Conservation (phyloP, 106 monocot genomes). For the Iris macrosiphon region DNA sequence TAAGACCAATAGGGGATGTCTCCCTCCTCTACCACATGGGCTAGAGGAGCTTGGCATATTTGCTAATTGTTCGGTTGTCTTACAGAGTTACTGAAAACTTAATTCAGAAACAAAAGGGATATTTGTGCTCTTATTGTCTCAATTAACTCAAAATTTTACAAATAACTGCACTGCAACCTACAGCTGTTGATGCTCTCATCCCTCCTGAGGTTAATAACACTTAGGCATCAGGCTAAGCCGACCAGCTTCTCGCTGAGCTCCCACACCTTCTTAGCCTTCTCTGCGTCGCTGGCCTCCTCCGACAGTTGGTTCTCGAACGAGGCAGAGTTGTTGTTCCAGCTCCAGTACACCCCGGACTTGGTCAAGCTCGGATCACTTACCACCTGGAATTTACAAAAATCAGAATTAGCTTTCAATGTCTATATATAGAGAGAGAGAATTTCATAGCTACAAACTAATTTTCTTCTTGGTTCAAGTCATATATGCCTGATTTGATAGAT, state of each 20-base stretch:
- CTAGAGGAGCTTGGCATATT: too few relatives aligned
- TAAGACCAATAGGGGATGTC: too few relatives aligned
- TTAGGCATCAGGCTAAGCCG: slow-evolving; percentile 58
- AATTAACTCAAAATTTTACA: neutral
- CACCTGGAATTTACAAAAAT: slow-evolving; percentile 43
- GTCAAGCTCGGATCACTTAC: slow-evolving; percentile 77
- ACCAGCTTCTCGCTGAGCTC: slow-evolving; percentile 85
- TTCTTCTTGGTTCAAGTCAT: too few relatives aligned
- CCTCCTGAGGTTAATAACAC: neutral
- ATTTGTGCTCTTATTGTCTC: neutral
- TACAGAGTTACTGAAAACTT: too few relatives aligned
- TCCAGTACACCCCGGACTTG: slow-evolving; percentile 97
- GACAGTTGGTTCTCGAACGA: slow-evolving; percentile 94
- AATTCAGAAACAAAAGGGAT: neutral
- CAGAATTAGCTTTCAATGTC: too few relatives aligned
- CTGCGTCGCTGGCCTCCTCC: slow-evolving; percentile 76
- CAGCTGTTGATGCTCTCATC: neutral
- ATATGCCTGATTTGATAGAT: neutral
- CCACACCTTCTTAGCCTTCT: slow-evolving; percentile 84
- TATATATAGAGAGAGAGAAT: too few relatives aligned
- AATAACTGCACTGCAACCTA: neutral
- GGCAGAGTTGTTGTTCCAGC: slow-evolving; percentile 91
- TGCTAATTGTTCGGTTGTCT: too few relatives aligned
- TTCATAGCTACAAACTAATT: too few relatives aligned
- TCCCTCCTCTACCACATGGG: too few relatives aligned